Base-by-base conservation (phyloP, 371 early-diverging fungal genomes). In the Mucor velutinosus region DNA sequence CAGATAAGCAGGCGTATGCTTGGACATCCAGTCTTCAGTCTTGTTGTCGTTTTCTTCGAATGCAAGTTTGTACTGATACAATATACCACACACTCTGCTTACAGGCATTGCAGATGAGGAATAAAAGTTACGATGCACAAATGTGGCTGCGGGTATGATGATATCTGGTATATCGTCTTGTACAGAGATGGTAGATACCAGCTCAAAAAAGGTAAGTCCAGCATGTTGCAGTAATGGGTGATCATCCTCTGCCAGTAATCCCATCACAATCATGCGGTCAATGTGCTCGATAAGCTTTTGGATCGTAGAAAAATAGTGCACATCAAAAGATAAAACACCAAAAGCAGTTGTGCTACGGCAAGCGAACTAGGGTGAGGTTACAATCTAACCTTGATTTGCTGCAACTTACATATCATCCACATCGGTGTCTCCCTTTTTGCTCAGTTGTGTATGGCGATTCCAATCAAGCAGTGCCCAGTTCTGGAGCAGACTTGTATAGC, bases 71-170 rank as follows among this genome's bases (percentile, higher is more conserved):
- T 81, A 83, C 64, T 79, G 78, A 43, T 75, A 69, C 10, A 89
- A 68, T 33, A 87, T 77, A n/a, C 84, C 84, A 61, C 89, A 89
- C 10, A 87, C 79, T 58, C 89, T 69, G 17, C 83, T 78, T 3
- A 85, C 60, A 3, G 88, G 74, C 86, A 86, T 84, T 15, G 82
- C 86, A 12, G 75, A 75, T 10, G 73, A 64, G 0, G 87, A 81
- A 56, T 87, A 80, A 66, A 87, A 87, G 30, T 64, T 70, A 8
- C 85, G 85, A 57, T 85, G 79, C 0, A 87, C 81, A 33, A 86
- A 71, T 0, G 85, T 60, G 7, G 83, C 77, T 14, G 80, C 78
- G 12, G 89, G 87, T 17, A 87, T 78, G 33, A 86, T 78, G 17
- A 87, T 82, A 41, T 80, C 76, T 7, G 87, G 87, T 12, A 85